phyloP scores from a whole-genome alignment of 768 basidiomycete species.

The Lyophyllum atratum region DNA sequence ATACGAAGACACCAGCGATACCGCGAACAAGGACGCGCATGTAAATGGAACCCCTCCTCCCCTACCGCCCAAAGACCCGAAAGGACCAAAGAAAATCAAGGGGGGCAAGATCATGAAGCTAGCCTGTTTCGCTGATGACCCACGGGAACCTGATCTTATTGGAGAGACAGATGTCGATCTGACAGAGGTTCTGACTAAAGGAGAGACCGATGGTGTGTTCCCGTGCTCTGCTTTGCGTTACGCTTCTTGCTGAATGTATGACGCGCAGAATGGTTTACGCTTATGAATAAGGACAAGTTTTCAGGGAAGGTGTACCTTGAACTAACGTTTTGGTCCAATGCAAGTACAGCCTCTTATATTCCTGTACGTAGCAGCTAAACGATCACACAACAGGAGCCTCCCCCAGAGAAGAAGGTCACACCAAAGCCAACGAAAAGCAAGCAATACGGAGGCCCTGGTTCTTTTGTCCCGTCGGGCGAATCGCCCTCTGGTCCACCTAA shows the following conservation, averaged over 20 bases:
- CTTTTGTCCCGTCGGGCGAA: conserved; percentile 61
- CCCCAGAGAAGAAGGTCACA: conserved; percentile 68
- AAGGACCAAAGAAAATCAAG: conserved; percentile 52
- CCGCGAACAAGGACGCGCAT: conserved; percentile 43
- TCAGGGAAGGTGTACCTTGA: conserved; percentile 96
- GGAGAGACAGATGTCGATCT: conserved; percentile 90
- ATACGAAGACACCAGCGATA: conserved; percentile 68
- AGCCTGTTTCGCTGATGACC: conserved; percentile 93
- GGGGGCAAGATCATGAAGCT: conserved; percentile 78
- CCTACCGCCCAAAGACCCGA: conserved; percentile 64
- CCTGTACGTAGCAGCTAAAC: neutral
- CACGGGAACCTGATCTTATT: conserved; percentile 93
- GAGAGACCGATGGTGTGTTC: conserved; percentile 90
- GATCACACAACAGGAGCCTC: conserved; percentile 58
- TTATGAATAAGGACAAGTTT: conserved; percentile 90
- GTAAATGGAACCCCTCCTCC: conserved; percentile 60
- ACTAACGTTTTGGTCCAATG: conserved; percentile 95
- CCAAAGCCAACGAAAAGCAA: conserved; percentile 52
- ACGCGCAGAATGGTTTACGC: conserved; percentile 85
- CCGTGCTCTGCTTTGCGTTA: neutral
- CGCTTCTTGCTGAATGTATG: neutral
- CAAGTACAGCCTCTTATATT: conserved; percentile 36
- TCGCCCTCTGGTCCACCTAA: conserved; percentile 22
- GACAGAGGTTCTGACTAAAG: conserved; percentile 88
- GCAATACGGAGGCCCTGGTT: conserved; percentile 80